These are phyloP conservation scores for Colletotrichum coccodes DNA, from an alignment of 2,329 filamentous ascomycete species.

Conservation along the genomic window DNA sequence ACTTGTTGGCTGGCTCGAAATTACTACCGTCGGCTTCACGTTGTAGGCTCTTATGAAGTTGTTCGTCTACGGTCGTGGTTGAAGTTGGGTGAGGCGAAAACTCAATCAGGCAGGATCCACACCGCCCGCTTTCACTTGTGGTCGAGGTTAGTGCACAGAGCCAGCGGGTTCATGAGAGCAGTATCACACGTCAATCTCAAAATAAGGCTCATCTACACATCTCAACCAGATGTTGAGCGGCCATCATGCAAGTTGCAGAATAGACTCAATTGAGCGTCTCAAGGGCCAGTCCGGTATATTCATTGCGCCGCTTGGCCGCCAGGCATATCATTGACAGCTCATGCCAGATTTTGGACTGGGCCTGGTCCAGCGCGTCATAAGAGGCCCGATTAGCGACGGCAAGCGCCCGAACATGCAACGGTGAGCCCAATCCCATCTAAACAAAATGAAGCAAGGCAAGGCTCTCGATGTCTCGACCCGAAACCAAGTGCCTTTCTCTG, in stretches of 20 bases:
- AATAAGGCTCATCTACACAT: neutral
- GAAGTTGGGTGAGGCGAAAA: constrained; percentile 27
- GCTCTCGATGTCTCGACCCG: neutral
- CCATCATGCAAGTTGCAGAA: too few species aligned
- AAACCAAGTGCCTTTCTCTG: neutral
- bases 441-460: neutral
- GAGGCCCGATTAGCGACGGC: constrained; percentile 7
- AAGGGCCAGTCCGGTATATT: too few species aligned
- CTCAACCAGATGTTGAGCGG: neutral
- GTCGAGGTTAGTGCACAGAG: neutral
- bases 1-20: neutral
- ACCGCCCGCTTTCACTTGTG: constrained; percentile 17
- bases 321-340: neutral
- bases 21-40: neutral
- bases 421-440: neutral
- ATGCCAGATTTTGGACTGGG: neutral
- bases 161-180: neutral
- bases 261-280: too few species aligned
- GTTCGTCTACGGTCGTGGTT: neutral
- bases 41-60: neutral
- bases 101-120: constrained; percentile 29
- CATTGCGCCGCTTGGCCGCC: too few species aligned
- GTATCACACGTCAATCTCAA: neutral
- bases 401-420: neutral
- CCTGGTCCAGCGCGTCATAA: neutral